These are phyloP conservation scores for Yarrowia keelungensis DNA, from an alignment of 805 yeast genomes.

Conservation along the genomic window DNA sequence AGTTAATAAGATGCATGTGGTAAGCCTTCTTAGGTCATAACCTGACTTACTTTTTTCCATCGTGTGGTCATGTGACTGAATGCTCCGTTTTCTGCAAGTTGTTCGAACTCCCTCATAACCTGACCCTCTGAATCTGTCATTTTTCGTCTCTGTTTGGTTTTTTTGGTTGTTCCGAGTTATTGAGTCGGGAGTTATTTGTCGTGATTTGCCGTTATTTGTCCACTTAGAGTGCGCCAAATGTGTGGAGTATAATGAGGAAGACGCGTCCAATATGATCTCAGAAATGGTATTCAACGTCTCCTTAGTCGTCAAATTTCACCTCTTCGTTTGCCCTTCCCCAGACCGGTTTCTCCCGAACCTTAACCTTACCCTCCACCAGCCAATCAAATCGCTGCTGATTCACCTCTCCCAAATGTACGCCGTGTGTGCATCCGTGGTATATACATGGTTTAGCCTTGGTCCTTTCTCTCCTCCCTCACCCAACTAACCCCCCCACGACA, in stretches of 20 bases:
- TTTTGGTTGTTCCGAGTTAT: slow-evolving; percentile 18
- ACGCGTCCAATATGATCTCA: too few relatives aligned
- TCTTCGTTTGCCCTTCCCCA: slow-evolving; percentile 6
- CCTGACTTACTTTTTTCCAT: background rate
- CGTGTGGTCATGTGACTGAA: too few relatives aligned
- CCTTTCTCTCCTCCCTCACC: slow-evolving; percentile 17
- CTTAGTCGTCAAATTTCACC: too few relatives aligned
- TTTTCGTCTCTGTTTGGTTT: too few relatives aligned
- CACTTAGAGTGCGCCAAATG: slow-evolving; percentile 28
- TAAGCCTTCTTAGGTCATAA: background rate
- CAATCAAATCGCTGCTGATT: slow-evolving; percentile 31
- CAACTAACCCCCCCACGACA: slow-evolving; percentile 16
- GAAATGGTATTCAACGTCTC: background rate
- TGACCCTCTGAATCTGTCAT: too few relatives aligned
- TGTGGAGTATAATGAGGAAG: background rate
- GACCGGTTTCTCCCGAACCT: slow-evolving; percentile 38
- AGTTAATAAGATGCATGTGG: background rate
- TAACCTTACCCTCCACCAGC: slow-evolving; percentile 10
- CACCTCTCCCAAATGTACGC: slow-evolving; percentile 13
- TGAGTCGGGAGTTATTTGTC: slow-evolving; percentile 7
- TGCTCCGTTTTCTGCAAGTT: too few relatives aligned
- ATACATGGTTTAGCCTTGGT: slow-evolving; percentile 31
- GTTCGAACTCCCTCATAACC: too few relatives aligned
- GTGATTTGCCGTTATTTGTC: background rate
- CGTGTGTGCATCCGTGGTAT: background rate